Percentiles rank a stretch among this genome's conserved stretches.
Conservation (phyloP, 495 filamentous ascomycete genomes). For the Xylaria bambusicola region DNA sequence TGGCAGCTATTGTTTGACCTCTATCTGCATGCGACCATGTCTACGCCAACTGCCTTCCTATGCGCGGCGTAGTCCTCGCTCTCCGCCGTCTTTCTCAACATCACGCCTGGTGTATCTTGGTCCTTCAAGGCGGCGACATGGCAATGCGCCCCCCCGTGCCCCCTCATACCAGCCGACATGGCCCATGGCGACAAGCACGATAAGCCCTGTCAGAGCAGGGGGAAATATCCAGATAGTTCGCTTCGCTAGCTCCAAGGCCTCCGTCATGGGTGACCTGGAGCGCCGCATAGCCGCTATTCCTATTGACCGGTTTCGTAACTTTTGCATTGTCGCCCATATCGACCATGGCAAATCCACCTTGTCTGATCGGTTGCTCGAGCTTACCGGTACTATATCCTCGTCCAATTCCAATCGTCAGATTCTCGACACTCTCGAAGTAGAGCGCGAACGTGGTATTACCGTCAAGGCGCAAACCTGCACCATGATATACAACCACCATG, state of each 20-base stretch:
- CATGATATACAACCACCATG: slow-evolving; percentile 89
- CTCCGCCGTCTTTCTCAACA: neutral
- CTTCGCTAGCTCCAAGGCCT: slow-evolving; percentile 23
- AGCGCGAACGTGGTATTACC: slow-evolving; percentile 93
- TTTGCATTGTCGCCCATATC: slow-evolving; percentile 98
- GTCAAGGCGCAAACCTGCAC: slow-evolving; percentile 98
- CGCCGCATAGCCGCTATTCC: slow-evolving; percentile 83
- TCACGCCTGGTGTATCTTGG: too few relatives aligned
- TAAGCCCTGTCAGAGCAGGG: too few relatives aligned
- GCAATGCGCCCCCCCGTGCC: neutral
- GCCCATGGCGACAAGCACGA: too few relatives aligned
- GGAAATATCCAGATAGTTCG: too few relatives aligned
- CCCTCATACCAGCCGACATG: too few relatives aligned
- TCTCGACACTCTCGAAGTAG: slow-evolving; percentile 94
- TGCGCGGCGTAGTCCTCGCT: neutral
- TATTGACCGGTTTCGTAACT: slow-evolving; percentile 89
- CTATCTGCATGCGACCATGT: slow-evolving; percentile 41
- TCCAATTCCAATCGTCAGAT: slow-evolving; percentile 91
- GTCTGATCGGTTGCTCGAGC: slow-evolving; percentile 85
- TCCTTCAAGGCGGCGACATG: neutral
- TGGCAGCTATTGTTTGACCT: slow-evolving; percentile 24
- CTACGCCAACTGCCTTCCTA: slow-evolving; percentile 24
- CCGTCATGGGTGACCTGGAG: slow-evolving; percentile 61
- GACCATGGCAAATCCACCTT: slow-evolving; percentile 98
- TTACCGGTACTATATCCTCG: slow-evolving; percentile 85